Evolutionary conservation across 208 protist genomes (phyloP).

Genomic region (Trypanosoma mega): DNA sequence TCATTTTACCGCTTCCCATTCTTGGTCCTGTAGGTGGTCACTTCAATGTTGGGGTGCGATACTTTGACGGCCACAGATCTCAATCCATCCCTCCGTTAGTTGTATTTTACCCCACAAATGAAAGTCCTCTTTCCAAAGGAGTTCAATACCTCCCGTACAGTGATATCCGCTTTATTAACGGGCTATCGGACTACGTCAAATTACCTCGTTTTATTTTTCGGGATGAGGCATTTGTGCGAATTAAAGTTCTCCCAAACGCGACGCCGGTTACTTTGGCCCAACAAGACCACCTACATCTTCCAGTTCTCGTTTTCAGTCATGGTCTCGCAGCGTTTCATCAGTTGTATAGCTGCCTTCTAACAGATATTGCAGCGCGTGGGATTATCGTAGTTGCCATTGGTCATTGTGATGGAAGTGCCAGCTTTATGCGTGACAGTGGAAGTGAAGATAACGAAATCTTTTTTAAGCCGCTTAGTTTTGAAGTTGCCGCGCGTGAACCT

Average conservation of each 20-base stretch:
- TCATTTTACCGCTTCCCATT: conserved; percentile 41
- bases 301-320: conserved; percentile 79
- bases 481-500: conserved; percentile 38
- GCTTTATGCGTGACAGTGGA: conserved; percentile 62
- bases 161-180: conserved; percentile 54
- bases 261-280: conserved; percentile 35
- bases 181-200: conserved; percentile 46
- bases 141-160: conserved; percentile 55
- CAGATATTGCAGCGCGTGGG: conserved; percentile 72
- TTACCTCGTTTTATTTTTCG: conserved; percentile 55
- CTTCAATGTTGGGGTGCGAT: conserved; percentile 43
- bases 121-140: conserved; percentile 7
- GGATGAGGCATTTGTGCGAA: conserved; percentile 40
- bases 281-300: conserved; percentile 27
- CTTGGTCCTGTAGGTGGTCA: conserved; percentile 47
- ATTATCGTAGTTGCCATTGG: conserved; percentile 61
- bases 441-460: conserved; percentile 20
- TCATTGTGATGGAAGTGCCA: conserved; percentile 80
- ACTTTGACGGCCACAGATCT: conserved; percentile 29
- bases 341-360: conserved; percentile 66
- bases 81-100: conserved; percentile 52
- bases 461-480: conserved; percentile 37
- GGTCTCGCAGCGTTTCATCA: conserved; percentile 61
- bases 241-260: conserved; percentile 24
- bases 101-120: conserved; percentile 62